Base-by-base conservation (phyloP, 2,329 filamentous ascomycete genomes). In the Cercospora zeina region DNA sequence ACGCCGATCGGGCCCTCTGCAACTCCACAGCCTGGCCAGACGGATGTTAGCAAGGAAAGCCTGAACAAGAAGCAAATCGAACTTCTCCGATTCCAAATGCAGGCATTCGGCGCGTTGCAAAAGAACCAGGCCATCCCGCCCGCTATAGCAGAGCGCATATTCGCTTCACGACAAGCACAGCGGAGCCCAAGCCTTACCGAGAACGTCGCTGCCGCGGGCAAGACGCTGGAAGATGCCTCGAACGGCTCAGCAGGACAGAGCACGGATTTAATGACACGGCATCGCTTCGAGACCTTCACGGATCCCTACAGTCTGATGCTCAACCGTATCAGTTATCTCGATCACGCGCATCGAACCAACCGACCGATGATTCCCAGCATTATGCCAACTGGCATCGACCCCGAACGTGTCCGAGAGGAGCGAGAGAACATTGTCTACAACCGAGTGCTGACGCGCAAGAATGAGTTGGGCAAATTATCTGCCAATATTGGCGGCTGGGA, bases 401-500 rank as follows among this genome's bases (percentile, higher is more conserved):
- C 93, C 50, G 91, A 96, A 67, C 89, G 92, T 65, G 75, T 96
- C 62, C 87, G 91, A 56, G 90, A 93, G 67, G 92, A 97, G 73
- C 87, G 92, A 49, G 95, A 97, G 74, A 87, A 89, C 62, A 87
- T 95, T 53, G 81, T 97, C 21, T 96, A 95, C 78, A 97, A 96
- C 76, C 87, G 92, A 58, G 91, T 99, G 80, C 87, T 87, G 66
- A 87, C 93, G 51, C 86, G 95, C 50, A 93, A 93, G 73, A 82
- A 87, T 9, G 92, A 97, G 74, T 80, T 99, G 27, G 93, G 92
- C 73, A 85, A 87, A 31, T 79, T 96, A 16, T 90, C 91, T 14
- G 91, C 90, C 34, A 96, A 96, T 72, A 82, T 97, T 54, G 90
- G 88, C 31, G 89, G 91, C 54, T 96, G 92, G 89, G 91, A 97